phyloP scores from a whole-genome alignment of 2,329 filamentous ascomycete genomes.

The Talaromyces marneffei region DNA sequence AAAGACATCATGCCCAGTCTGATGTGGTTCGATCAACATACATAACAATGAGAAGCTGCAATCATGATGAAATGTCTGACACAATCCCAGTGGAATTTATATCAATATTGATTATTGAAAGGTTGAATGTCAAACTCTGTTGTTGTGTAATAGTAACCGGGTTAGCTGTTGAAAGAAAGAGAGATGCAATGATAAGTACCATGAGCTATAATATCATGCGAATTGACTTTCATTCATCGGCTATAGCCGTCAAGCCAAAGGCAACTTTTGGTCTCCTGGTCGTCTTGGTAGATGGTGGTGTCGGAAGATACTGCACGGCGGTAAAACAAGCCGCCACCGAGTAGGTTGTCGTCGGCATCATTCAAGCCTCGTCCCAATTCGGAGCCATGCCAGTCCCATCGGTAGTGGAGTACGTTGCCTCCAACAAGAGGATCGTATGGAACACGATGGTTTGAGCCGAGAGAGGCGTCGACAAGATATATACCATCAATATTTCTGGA shows the following conservation, averaged over 20 bases:
- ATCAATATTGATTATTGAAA: background rate
- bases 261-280: slow-evolving; percentile 10
- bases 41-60: slow-evolving; percentile 3
- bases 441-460: background rate
- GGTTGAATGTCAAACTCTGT: background rate
- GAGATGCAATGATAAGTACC: background rate
- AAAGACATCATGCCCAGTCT: slow-evolving; percentile 2
- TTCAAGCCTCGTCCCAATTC: slow-evolving; percentile 1
- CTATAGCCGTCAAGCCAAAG: slow-evolving; percentile 13
- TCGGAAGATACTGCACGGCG: slow-evolving; percentile 8
- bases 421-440: slow-evolving; percentile 12
- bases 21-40: background rate
- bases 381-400: slow-evolving; percentile 13
- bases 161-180: background rate
- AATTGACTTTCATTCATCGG: background rate
- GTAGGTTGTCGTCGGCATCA: background rate
- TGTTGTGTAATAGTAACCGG: background rate
- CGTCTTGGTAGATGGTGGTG: slow-evolving; percentile 8
- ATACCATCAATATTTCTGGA: slow-evolving; percentile 11
- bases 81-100: background rate
- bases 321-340: slow-evolving; percentile 1
- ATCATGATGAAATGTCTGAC: background rate
- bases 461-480: slow-evolving; percentile 10
- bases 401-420: slow-evolving; percentile 14
- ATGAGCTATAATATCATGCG: background rate